Base-by-base conservation (phyloP, 148 eudicot species). In the Bassia scoparia region DNA sequence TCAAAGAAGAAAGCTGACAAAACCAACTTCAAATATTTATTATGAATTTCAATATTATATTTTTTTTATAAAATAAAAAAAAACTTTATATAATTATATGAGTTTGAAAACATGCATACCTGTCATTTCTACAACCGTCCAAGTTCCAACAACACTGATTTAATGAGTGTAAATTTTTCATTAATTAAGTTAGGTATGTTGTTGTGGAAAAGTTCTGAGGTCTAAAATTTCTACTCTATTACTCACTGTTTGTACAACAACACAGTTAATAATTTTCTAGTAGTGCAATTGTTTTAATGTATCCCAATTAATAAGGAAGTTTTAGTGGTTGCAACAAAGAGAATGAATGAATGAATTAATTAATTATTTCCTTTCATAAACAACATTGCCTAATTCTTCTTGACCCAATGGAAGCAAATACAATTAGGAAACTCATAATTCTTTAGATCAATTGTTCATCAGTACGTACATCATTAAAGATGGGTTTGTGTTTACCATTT, bases 61-160 rank as follows among this genome's bases (percentile, higher is more conserved):
- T n/a, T n/a, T n/a, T n/a, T n/a, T n/a, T n/a, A n/a, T n/a, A n/a
- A n/a, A n/a, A n/a, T n/a, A 23, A 18, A 53, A 53, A n/a, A 4
- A 58, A 58, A 41, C 12, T 41, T 0, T 1, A 41, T 37, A 37
- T 3, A n/a, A n/a, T n/a, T 37, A 41, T 41, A 4, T 41, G 12
- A 41, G 5, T 0, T 41, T 7, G 1, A 61, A 21, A 0, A 5
- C 17, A 65, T 65, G 38, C n/a, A 73, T 69, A 61, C 75, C 75
- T 68, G 43, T 43, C 52, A 59, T 67, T 15, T 29, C 21, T 37
- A 54, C 78, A 61, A 74, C 78, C 49, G 69, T 54, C 56, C n/a
- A n/a, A n/a, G n/a, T n/a, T n/a, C n/a, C 54, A 54, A 74, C 69
- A 4, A 68, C 17, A 44, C 52, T 27, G 43, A 18, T 49, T 58